Conservation (phyloP, 148 eudicot species). For the Rhododendron ferrugineum region DNA sequence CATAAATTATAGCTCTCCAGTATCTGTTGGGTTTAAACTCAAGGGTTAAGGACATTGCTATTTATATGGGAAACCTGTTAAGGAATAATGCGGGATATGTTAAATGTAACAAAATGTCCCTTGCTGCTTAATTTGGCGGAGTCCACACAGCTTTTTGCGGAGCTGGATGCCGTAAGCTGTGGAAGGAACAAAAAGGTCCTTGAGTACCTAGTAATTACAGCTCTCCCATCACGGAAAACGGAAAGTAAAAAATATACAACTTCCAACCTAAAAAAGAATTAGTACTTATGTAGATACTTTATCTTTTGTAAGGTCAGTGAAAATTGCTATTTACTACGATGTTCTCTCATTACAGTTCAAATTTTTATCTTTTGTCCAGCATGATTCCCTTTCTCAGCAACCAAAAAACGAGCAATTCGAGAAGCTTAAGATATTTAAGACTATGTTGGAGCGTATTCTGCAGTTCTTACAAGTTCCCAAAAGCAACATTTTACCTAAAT, state of each 20-base stretch:
- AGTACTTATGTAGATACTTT: neutral
- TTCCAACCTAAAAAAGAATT: neutral
- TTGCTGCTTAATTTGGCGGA: neutral
- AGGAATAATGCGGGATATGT: neutral
- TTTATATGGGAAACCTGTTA: neutral
- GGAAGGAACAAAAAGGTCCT: neutral
- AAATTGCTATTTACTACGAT: too few species aligned
- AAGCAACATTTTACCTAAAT: conserved; percentile 32
- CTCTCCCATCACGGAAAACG: neutral
- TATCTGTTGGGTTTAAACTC: neutral
- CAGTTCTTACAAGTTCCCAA: conserved; percentile 49
- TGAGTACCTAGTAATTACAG: neutral
- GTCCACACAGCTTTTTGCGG: neutral
- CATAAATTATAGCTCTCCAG: neutral
- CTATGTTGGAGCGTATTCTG: conserved; percentile 64
- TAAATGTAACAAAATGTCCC: neutral
- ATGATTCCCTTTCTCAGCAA: conserved; percentile 68
- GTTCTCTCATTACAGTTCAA: neutral
- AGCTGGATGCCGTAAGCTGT: neutral
- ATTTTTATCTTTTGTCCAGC: conserved; percentile 34
- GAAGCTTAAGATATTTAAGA: conserved; percentile 57
- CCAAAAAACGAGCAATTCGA: conserved; percentile 54
- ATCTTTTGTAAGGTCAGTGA: neutral
- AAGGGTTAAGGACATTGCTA: neutral
- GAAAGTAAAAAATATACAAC: neutral